Percentiles rank a stretch among this genome's conserved stretches.
Conservation (phyloP, 2,329 filamentous ascomycete species). For the Simplicillium aogashimaense region DNA sequence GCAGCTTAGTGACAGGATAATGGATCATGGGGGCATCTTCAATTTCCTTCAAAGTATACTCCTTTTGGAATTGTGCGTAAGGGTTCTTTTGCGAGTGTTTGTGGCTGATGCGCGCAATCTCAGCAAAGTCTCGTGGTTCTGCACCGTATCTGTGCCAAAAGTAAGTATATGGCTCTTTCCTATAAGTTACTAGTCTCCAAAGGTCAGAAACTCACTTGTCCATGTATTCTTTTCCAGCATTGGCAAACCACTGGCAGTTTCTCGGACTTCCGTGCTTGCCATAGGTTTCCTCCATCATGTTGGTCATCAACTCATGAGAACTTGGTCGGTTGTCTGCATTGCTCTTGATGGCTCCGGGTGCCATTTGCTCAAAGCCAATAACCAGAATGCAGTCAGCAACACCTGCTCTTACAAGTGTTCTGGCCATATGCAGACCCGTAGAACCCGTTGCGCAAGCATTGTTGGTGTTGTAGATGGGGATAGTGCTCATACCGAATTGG, state of each 20-base stretch:
- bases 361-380: slow-evolving; percentile 98
- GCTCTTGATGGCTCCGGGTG: slow-evolving; percentile 69
- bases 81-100: slow-evolving; percentile 84
- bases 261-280: slow-evolving; percentile 74
- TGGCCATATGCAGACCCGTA: slow-evolving; percentile 76
- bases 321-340: slow-evolving; percentile 79
- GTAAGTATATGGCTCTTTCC: slow-evolving; percentile 56
- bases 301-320: slow-evolving; percentile 59
- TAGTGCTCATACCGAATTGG: slow-evolving; percentile 95
- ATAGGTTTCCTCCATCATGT: slow-evolving; percentile 76
- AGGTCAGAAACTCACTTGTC: slow-evolving; percentile 57
- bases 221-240: slow-evolving; percentile 88
- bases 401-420: slow-evolving; percentile 69
- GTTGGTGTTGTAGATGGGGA: slow-evolving; percentile 96
- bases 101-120: slow-evolving; percentile 90
- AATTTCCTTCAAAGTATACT: slow-evolving; percentile 81
- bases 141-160: slow-evolving; percentile 79
- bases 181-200: no score
- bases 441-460: slow-evolving; percentile 96
- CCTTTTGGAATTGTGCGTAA: slow-evolving; percentile 90
- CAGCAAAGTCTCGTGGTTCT: slow-evolving; percentile 75
- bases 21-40: slow-evolving; percentile 67
- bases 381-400: slow-evolving; percentile 83
- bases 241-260: slow-evolving; percentile 90
- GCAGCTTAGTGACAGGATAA: slow-evolving; percentile 84